Evolutionary conservation across 2,329 filamentous ascomycete species (phyloP), one percentile per base, ranked within the genome.

Genomic region (Lachnum nothofagi): DNA sequence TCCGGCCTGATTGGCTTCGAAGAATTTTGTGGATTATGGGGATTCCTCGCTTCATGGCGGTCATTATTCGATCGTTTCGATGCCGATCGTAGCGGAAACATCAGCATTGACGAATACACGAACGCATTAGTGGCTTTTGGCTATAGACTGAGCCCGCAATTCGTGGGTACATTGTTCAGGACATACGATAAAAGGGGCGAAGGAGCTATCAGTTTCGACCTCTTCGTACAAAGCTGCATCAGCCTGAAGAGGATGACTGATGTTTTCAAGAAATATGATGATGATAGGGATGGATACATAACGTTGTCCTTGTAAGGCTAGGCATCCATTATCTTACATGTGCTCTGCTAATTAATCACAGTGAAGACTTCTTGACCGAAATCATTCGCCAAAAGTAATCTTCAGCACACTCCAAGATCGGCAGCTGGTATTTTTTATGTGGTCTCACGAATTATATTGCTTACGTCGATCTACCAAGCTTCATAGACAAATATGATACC

Each of bases 251-350:
- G 93, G 60, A 97, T 98, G 91, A 98, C 93, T 52, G 93, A 98
- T 68, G 90, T 95, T 23, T 98, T 98, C 68, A 98, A 98, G 77
- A 91, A 91, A 70, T 98, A 97, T 68, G 93, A 98, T 61, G 88
- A 95, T 63, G 93, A 98, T 68, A 81, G 93, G 35, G 93, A 97
- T 70, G 93, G 93, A 1, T 97, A 91, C 67, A 88, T 91, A 60
- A 91, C 85, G 3, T 70, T 91, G 46, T 88, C 84, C 65, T 91
- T 91, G 62, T 64, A 57, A 56, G 62, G 48, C 20, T 4, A 2
- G 10, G 14, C 37, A 24, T 10, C 12, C 25, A 20, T 19, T 25
- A 17, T 5, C 19, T 19, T 40, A 33, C 23, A 40, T n/a, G 44
- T 19, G 49, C 35, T 40, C 25, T 43, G 16, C 42, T 52, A 47